Conservation (phyloP, 352 stramenopile genomes). For the Phytophthora tentaculata region DNA sequence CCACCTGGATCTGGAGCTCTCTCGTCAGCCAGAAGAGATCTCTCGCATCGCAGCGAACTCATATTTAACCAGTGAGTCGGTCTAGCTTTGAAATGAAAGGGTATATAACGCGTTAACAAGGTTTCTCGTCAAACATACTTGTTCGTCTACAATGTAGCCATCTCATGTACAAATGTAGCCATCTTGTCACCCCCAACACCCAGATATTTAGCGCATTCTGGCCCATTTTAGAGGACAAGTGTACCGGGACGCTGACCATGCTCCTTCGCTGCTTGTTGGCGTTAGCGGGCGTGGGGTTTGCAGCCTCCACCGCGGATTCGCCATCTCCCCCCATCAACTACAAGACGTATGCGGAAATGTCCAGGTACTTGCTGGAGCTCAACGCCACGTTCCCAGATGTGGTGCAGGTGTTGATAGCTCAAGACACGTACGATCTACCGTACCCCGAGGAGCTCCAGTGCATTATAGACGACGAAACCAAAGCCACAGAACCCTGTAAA, state of each 20-base stretch:
- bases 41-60: conserved; percentile 57
- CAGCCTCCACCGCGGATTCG: conserved; percentile 1
- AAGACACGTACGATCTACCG: conserved; percentile 84
- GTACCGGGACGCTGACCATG: conserved; percentile 21
- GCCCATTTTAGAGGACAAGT: conserved; percentile 14
- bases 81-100: too few relatives aligned
- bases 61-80: conserved; percentile 77
- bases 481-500: conserved; percentile 58
- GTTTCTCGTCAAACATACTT: too few relatives aligned
- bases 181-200: conserved; percentile 13
- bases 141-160: conserved; percentile 3
- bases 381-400: conserved; percentile 81
- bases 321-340: conserved; percentile 43
- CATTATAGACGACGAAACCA: conserved; percentile 50
- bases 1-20: conserved; percentile 70
- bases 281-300: conserved; percentile 6
- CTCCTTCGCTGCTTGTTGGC: conserved; percentile 16
- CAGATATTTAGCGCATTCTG: conserved; percentile 15
- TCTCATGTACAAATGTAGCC: conserved; percentile 7
- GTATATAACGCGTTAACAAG: too few relatives aligned
- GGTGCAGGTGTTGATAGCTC: conserved; percentile 79
- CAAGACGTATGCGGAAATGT: conserved; percentile 78
- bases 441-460: conserved; percentile 75
- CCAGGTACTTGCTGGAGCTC: conserved; percentile 63
- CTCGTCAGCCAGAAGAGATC: conserved; percentile 62